Evolutionary conservation across 2,329 filamentous ascomycete genomes (phyloP).

Genomic region (Penicillium palitans): DNA sequence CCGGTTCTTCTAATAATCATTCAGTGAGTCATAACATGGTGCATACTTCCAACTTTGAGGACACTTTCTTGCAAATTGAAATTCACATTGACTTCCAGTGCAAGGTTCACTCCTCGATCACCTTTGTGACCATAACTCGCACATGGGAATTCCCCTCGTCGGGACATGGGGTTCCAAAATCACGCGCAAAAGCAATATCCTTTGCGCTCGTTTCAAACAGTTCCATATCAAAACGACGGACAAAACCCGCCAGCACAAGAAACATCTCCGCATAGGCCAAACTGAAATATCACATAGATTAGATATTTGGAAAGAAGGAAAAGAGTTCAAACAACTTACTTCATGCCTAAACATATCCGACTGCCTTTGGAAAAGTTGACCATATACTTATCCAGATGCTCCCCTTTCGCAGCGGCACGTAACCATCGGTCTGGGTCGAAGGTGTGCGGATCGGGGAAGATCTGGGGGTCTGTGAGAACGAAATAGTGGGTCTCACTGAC

Average conservation of each 20-base stretch:
- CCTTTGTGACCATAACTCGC: conserved; percentile 6
- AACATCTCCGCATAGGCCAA: conserved; percentile 23
- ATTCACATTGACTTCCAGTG: neutral
- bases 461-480: conserved; percentile 22
- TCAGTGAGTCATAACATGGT: neutral
- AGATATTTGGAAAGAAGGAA: neutral
- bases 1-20: neutral
- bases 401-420: conserved; percentile 15
- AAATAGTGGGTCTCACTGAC: conserved; percentile 25
- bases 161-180: conserved; percentile 18
- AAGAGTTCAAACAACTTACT: conserved; percentile 17
- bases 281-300: conserved; percentile 7
- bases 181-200: conserved; percentile 17
- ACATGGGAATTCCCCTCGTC: conserved; percentile 12
- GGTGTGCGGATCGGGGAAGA: conserved; percentile 26
- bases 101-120: conserved; percentile 1
- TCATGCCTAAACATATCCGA: conserved; percentile 27
- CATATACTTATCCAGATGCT: conserved; percentile 24
- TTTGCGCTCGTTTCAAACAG: conserved; percentile 15
- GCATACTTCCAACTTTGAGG: neutral
- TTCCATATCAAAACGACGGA: conserved; percentile 18
- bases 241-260: conserved; percentile 14
- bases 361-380: conserved; percentile 30
- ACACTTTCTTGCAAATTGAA: neutral
- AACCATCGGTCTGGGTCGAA: conserved; percentile 33